Base-by-base conservation (phyloP, 1,284 basidiomycete species). In the Phellopilus nigrolimitatus region DNA sequence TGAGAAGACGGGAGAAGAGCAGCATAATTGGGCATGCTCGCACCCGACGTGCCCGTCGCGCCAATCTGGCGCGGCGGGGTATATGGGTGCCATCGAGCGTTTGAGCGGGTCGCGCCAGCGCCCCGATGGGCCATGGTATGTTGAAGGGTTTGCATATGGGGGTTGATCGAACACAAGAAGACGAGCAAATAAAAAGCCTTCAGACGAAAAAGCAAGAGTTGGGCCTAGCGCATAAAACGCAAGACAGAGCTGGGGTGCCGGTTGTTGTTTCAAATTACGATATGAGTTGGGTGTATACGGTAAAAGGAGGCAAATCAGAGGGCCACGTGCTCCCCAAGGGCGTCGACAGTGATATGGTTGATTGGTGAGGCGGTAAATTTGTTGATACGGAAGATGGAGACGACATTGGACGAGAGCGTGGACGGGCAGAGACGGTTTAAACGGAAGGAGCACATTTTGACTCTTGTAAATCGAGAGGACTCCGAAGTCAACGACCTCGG, bases 1-100 rank as follows among this genome's bases (percentile, higher is more conserved):
- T 52, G 47, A 36, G 64, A 62, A 37, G 65, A 60, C 22, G 31
- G 47, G 59, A 65, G 68, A 60, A 68, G 67, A 34, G 39, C 65
- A 52, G 48, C 57, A 59, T 55, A 49, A 31, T 49, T 46, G 36
- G 47, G 48, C 27, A 43, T 55, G 10, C 7, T 25, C 3, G 27
- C 43, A 33, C 37, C 42, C 25, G 44, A 46, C 44, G 44, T 19
- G n/a, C n/a, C n/a, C n/a, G n/a, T n/a, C n/a, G 36, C 27, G 21
- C 28, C 36, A 21, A 49, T 38, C 19, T 41, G 15, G 30, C 53
- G 53, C 10, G 53, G 53, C 21, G 53, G 53, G n/a, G n/a, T n/a
- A n/a, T n/a, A n/a, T n/a, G n/a, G n/a, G n/a, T n/a, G n/a, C n/a
- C n/a, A n/a, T n/a, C n/a, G n/a, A n/a, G n/a, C n/a, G n/a, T n/a